Percentiles rank a stretch among this genome's conserved stretches.
Evolutionary conservation across 306 rosid species (phyloP).

Genomic region (Cucumis cinereus): DNA sequence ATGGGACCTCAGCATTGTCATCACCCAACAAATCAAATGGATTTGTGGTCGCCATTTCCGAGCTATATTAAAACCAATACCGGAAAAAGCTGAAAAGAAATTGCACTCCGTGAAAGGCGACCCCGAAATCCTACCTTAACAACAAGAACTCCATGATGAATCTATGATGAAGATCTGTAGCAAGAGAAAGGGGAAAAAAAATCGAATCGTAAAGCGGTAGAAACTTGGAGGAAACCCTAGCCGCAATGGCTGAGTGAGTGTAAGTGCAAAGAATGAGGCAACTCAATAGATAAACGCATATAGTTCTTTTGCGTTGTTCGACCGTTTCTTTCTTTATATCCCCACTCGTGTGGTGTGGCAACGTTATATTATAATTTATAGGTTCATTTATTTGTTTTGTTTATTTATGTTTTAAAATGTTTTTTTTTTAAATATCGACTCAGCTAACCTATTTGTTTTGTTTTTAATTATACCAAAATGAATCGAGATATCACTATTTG

Average conservation of each 20-base stretch:
- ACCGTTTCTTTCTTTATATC: background rate
- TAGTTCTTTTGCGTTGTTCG: background rate
- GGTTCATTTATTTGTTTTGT: no score
- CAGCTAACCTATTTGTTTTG: no score
- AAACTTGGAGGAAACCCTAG: constrained; percentile 4
- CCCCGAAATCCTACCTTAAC: constrained; percentile 23
- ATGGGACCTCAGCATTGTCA: constrained; percentile 79
- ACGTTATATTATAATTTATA: background rate
- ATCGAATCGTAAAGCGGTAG: background rate
- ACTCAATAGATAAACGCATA: background rate
- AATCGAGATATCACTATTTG: no score
- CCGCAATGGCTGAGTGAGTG: constrained; percentile 1
- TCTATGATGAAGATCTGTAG: constrained; percentile 13
- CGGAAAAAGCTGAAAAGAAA: constrained; percentile 1
- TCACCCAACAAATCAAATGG: constrained; percentile 85
- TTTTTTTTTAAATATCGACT: no score
- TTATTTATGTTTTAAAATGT: no score
- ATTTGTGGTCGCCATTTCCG: constrained; percentile 60
- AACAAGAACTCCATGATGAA: constrained; percentile 33
- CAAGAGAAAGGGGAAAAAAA: background rate
- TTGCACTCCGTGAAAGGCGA: constrained; percentile 9
- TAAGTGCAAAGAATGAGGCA: background rate
- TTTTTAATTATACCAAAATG: no score
- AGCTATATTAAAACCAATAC: background rate
- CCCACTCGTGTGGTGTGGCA: background rate